phyloP scores from a whole-genome alignment of 2,329 filamentous ascomycete species.

The Cytospora piceicola region DNA sequence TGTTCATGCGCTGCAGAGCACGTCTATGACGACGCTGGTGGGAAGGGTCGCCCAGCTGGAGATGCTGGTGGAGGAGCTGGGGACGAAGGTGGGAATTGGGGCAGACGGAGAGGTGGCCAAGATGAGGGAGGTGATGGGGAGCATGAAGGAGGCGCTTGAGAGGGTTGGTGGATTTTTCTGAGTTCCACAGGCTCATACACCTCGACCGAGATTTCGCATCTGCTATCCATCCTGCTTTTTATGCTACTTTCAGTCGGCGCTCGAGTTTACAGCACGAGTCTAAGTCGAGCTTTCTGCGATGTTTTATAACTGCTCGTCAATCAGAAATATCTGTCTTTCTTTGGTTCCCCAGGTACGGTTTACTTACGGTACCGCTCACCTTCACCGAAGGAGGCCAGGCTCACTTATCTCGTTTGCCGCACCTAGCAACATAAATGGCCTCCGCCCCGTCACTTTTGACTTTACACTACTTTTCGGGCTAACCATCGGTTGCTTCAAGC shows the following conservation, averaged over 20 bases:
- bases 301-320: background rate
- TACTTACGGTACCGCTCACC: background rate
- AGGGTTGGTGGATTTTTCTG: conserved; percentile 22
- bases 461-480: background rate
- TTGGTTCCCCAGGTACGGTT: background rate
- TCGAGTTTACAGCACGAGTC: background rate
- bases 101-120: conserved; percentile 23
- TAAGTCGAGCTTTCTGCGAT: background rate
- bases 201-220: background rate
- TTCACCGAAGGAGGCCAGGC: background rate
- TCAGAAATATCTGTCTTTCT: background rate
- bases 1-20: conserved; percentile 10
- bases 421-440: background rate
- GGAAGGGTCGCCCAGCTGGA: conserved; percentile 15
- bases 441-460: background rate
- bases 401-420: background rate
- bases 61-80: conserved; percentile 3
- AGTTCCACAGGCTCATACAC: background rate
- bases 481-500: background rate
- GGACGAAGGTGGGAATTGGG: conserved; percentile 18
- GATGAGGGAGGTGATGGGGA: conserved; percentile 25
- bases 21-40: background rate
- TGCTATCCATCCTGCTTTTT: background rate
- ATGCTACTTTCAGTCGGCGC: background rate
- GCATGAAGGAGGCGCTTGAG: conserved; percentile 7